Evolutionary conservation across 768 basidiomycete species (phyloP), one percentile per base, ranked within the genome.

Genomic region (Leucocoprinus sp.): DNA sequence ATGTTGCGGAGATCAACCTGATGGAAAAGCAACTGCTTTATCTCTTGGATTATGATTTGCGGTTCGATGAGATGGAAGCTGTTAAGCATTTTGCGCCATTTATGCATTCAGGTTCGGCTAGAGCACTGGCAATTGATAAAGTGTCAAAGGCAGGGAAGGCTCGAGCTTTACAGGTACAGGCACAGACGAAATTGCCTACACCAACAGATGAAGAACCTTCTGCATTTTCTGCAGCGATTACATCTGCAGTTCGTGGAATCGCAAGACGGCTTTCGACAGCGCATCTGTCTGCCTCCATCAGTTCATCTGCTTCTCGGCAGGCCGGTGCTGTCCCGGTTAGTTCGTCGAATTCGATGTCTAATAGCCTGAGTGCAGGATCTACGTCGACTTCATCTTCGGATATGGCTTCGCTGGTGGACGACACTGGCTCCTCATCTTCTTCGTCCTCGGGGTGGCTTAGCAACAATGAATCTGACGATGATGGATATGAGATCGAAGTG

Each of bases 1-100:
- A 86, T 59, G 66, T 80, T 41, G 63, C 69, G 8, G 87, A 90
- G 67, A 81, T 97, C 63, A 96, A 93, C 64, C 73, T 93, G 50
- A 98, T 98, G 95, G 95, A 99, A 69, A 87, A 82, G 66, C 92
- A 99, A 66, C 78, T 99, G 22, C 80, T 99, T 43, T 84, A 76
- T 62, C 71, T 98, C 48, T 80, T 99, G 55, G 88, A 95, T 67
- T 93, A 87, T 61, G 84, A 97, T 62, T 79, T 99, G 46, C 81
- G 89, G 38, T 90, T 97, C 61, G 75, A 80, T 54, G 95, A 99
- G 65, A 64, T 67, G 21, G 92, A 96, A 56, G 82, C 84, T 45
- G 75, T 84, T 55, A 58, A 58, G 22, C 68, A 72, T 8, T 93
- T 96, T 66, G 75, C 71, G 8, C 82, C 86, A 2, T 82, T 87